phyloP scores from a whole-genome alignment of 257 asterid genomes.

The Cynanchum wilfordii region DNA sequence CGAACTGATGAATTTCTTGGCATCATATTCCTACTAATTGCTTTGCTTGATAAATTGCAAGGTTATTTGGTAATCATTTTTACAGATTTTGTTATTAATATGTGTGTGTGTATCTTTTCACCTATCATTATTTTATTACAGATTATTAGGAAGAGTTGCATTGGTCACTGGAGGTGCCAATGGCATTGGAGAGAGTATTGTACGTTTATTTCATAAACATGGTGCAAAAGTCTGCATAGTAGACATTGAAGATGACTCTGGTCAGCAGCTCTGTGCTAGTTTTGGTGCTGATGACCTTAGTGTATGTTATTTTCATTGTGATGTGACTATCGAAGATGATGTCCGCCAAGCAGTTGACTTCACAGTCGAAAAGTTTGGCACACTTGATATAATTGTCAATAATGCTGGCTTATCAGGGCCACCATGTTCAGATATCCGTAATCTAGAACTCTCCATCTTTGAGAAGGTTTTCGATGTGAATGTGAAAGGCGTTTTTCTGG shows the following conservation, averaged over 20 bases:
- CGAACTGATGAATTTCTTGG: not conserved
- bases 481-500: constrained; percentile 72
- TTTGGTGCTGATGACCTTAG: constrained; percentile 27
- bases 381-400: constrained; percentile 81
- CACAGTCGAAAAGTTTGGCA: constrained; percentile 56
- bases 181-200: constrained; percentile 92
- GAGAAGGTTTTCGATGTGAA: constrained; percentile 61
- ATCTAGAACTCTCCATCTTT: constrained; percentile 52
- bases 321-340: constrained; percentile 67
- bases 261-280: constrained; percentile 40
- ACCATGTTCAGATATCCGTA: constrained; percentile 71
- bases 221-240: constrained; percentile 83
- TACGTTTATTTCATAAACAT: constrained; percentile 59
- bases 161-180: constrained; percentile 87
- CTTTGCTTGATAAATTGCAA: not conserved
- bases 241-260: constrained; percentile 60
- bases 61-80: not conserved
- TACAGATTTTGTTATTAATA: not conserved
- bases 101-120: not conserved
- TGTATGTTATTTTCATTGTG: constrained; percentile 49
- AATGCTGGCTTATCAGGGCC: constrained; percentile 80
- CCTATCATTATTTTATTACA: constrained; percentile 18
- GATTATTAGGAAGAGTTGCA: constrained; percentile 80
- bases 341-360: constrained; percentile 65
- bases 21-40: not conserved